Evolutionary conservation across 1,284 basidiomycete genomes (phyloP), one percentile per base, ranked within the genome.

Genomic region (Mycena sp.): DNA sequence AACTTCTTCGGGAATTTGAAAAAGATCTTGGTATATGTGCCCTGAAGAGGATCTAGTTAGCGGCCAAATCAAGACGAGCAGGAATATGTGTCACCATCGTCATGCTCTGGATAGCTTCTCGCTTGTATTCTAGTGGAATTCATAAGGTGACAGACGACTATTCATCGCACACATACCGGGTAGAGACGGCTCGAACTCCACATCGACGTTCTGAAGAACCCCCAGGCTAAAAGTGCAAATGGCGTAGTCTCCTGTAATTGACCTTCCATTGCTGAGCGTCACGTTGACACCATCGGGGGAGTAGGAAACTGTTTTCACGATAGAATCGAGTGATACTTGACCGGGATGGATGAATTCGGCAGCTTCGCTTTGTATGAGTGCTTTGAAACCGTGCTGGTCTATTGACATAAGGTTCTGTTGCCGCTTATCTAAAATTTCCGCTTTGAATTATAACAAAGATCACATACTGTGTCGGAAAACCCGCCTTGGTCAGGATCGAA

Each of bases 21-120:
- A 74, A 90, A 91, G 44, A 91, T 89, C 76, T 90, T 91, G 5
- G 88, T 89, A 69, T 88, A 91, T 3, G 83, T 35, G 14, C 9
- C 32, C 32, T 35, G 32, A 7, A 35, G 14, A 35, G 32, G 14
- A 14, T n/a, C n/a, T n/a, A n/a, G n/a, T n/a, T n/a, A n/a, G n/a
- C n/a, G n/a, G n/a, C n/a, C n/a, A n/a, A n/a, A n/a, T n/a, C n/a
- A n/a, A n/a, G n/a, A n/a, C n/a, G n/a, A n/a, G n/a, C n/a, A n/a
- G n/a, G n/a, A 35, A 35, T 35, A 35, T 9, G 14, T 35, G 9
- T 87, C 21, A 14, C 48, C 48, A 50, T 50, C 17, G 14, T 50
- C 48, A 50, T 50, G 19, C 26, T 29, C 28, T 50, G 48, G 11
- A 50, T 50, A 12, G 48, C 48, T 23, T 50, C 48, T 17, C 30